These are phyloP conservation scores for Acrocalymma vagum DNA, from an alignment of 2,329 filamentous ascomycete species.

Conservation along the genomic window DNA sequence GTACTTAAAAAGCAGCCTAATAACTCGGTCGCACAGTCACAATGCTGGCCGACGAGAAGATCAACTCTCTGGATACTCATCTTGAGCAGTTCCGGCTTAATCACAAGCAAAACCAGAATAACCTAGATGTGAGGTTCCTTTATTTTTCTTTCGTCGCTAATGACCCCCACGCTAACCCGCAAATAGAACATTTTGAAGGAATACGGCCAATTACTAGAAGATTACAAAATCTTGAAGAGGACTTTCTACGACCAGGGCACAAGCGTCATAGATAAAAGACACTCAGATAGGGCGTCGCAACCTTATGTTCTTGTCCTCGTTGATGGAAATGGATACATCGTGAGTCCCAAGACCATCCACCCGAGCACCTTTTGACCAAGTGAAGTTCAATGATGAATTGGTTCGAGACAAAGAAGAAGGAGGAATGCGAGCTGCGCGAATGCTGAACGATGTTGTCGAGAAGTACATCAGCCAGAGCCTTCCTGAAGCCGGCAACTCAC, in stretches of 20 bases:
- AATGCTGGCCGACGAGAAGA: constrained; percentile 34
- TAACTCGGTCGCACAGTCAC: constrained; percentile 11
- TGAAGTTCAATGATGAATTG: constrained; percentile 59
- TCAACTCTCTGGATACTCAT: constrained; percentile 36
- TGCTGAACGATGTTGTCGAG: constrained; percentile 61
- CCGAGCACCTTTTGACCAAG: constrained; percentile 3
- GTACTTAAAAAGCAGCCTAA: too few relatives aligned
- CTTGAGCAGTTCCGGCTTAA: constrained; percentile 36
- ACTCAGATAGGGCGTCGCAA: constrained; percentile 51
- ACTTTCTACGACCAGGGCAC: constrained; percentile 65
- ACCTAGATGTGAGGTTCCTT: constrained; percentile 22
- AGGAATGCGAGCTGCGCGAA: constrained; percentile 63
- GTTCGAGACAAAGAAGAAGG: constrained; percentile 60
- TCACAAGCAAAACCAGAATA: constrained; percentile 27
- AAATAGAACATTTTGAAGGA: constrained; percentile 45
- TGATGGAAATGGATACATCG: constrained; percentile 68
- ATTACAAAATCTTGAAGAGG: constrained; percentile 64
- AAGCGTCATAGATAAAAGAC: constrained; percentile 45
- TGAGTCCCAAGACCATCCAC: constrained; percentile 12
- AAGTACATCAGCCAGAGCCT: constrained; percentile 35
- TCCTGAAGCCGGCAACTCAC: constrained; percentile 55
- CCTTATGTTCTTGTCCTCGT: constrained; percentile 69
- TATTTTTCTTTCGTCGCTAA: not conserved
- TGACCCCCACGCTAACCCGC: constrained; percentile 11
- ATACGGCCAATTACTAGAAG: constrained; percentile 58